Evolutionary conservation across 306 rosid species (phyloP).

Genomic region (Medicago truncatula): MtrunA17r5.0-ANR NC_053047.1:11284001-11284500

Average conservation of each 20-base stretch:
- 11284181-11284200: background rate
- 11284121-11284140: background rate
- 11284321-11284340: background rate
- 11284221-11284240: no score
- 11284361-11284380: background rate
- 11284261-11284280: background rate
- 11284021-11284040: background rate
- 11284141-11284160: background rate
- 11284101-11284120: background rate
- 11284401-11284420: background rate
- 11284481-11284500: conserved; percentile 8
- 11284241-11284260: background rate
- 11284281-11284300: background rate
- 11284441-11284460: background rate
- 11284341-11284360: background rate
- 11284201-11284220: no score
- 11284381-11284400: background rate
- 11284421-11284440: background rate
- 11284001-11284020: no score
- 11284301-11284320: background rate
- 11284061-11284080: background rate
- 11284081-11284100: background rate
- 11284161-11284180: background rate
- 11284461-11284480: conserved; percentile 4
- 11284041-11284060: background rate